Base-by-base conservation (phyloP, 768 basidiomycete species). In the Epithele typhae region DNA sequence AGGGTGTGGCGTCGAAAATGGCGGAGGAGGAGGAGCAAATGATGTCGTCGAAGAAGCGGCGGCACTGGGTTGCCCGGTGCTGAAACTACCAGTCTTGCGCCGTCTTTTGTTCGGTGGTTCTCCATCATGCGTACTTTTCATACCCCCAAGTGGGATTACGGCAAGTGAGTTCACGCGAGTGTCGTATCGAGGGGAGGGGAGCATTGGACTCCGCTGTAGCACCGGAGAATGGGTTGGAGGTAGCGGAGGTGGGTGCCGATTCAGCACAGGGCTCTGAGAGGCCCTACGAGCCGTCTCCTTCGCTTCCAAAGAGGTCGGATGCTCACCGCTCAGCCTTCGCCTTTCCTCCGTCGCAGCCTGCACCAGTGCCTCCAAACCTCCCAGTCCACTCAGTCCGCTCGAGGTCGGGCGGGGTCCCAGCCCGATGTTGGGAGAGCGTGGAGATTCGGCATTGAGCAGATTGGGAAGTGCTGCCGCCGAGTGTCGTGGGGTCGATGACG, bases 321-420 rank as follows among this genome's bases (percentile, higher is more conserved):
- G 45, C 39, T 62, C 58, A 37, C 62, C 56, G 51, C 68, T 63
- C 40, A 86, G 69, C 23, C 82, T 66, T 25, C 75, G 70, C 37
- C 78, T 74, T 55, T 86, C 84, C 56, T 82, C 77, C 1, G 80
- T 78, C 4, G 85, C 85, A 18, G 76, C 84, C 63, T 85, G 81
- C 10, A 83, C 84, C 35, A 87, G 75, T 3, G 81, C 82, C 37
- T 87, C 83, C 40, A 59, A 46, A 14, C 53, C 60, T 33, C 52
- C 55, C 1, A 41, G 44, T 36, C 42, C 51, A 30, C 43, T 6
- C 21, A 36, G 17, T 36, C 9, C 6, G 35, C 15, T n/a, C 8
- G 12, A 17, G n/a, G 9, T 30, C 27, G 8, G 8, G 14, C 27
- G 27, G 14, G 27, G 14, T 7, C 8, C 18, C 27, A 51, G 42